A percentile compares a stretch with the other conserved stretches of the same genome.
These are phyloP conservation scores for Tuber indicum DNA, from an alignment of 495 filamentous ascomycete genomes.

Conservation along the genomic window DNA sequence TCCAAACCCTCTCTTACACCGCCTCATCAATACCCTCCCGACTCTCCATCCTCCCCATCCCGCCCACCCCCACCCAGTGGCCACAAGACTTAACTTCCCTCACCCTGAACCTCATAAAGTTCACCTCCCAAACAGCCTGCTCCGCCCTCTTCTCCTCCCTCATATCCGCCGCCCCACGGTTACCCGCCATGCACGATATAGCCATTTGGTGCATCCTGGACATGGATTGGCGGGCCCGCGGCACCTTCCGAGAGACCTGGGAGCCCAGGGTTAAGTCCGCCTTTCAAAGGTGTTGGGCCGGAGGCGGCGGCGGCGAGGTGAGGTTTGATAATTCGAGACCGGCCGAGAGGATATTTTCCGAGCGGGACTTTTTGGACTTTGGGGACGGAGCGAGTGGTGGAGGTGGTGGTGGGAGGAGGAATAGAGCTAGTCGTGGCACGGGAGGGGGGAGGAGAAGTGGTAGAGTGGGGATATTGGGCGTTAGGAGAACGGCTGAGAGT, in stretches of 20 bases:
- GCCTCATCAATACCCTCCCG: slow-evolving; percentile 1
- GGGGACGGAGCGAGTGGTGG: slow-evolving; percentile 34
- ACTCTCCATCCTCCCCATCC: slow-evolving; percentile 7
- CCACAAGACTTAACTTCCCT: slow-evolving; percentile 11
- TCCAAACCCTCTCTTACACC: slow-evolving; percentile 5
- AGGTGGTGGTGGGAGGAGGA: slow-evolving; percentile 28
- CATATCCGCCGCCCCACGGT: slow-evolving; percentile 10
- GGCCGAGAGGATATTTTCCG: slow-evolving; percentile 55
- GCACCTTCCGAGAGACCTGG: slow-evolving; percentile 45
- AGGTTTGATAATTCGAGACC: slow-evolving; percentile 43
- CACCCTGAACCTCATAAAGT: slow-evolving; percentile 7
- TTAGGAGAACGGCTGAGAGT: background rate
- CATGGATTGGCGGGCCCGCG: slow-evolving; percentile 25
- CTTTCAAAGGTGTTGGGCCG: slow-evolving; percentile 62
- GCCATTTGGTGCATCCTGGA: slow-evolving; percentile 24
- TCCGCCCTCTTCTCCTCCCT: slow-evolving; percentile 18
- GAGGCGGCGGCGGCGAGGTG: slow-evolving; percentile 41
- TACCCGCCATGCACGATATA: background rate
- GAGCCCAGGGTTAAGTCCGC: slow-evolving; percentile 70
- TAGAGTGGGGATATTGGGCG: background rate
- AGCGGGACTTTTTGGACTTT: slow-evolving; percentile 50
- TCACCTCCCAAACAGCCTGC: slow-evolving; percentile 9
- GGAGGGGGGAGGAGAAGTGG: background rate
- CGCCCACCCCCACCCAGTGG: slow-evolving; percentile 11
- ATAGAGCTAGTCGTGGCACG: background rate